Conservation (phyloP, 345 rosid genomes). For the Anastatica hierochuntica region DNA sequence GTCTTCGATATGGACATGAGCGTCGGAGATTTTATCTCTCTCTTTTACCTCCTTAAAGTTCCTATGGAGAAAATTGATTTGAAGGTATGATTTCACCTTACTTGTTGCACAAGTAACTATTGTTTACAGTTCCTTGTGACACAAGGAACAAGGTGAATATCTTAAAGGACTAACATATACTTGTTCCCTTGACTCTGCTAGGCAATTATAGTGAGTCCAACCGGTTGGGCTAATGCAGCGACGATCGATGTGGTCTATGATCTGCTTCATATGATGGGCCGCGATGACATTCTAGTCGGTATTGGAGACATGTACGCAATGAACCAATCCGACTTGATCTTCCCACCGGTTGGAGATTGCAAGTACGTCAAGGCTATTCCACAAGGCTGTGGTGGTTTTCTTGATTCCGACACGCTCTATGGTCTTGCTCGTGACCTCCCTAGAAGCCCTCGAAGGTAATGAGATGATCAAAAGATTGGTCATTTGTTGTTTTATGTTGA, state of each 20-base stretch:
- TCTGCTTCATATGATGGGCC: constrained; percentile 96
- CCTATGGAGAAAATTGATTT: constrained; percentile 61
- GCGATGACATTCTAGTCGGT: constrained; percentile 84
- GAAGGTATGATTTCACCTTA: constrained; percentile 32
- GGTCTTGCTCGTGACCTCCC: constrained; percentile 81
- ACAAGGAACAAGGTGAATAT: not conserved
- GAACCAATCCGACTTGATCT: constrained; percentile 52
- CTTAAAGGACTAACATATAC: not conserved
- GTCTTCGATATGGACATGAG: constrained; percentile 97
- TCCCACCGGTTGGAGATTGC: constrained; percentile 61
- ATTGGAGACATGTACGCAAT: constrained; percentile 56
- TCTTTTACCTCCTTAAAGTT: constrained; percentile 75
- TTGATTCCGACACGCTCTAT: constrained; percentile 83
- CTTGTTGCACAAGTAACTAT: not conserved
- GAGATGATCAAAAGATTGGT: too few species aligned
- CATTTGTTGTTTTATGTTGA: too few species aligned
- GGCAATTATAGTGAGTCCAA: constrained; percentile 82
- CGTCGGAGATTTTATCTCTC: constrained; percentile 76
- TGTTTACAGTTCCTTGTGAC: not conserved
- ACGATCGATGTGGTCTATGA: constrained; percentile 77
- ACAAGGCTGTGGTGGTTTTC: constrained; percentile 72
- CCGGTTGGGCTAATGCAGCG: constrained; percentile 96
- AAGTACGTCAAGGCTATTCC: constrained; percentile 64
- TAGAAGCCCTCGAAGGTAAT: constrained; percentile 82
- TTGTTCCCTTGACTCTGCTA: constrained; percentile 14